Evolutionary conservation across 1,139 yeast species (phyloP).

Genomic region (Geotrichum candidum): DNA sequence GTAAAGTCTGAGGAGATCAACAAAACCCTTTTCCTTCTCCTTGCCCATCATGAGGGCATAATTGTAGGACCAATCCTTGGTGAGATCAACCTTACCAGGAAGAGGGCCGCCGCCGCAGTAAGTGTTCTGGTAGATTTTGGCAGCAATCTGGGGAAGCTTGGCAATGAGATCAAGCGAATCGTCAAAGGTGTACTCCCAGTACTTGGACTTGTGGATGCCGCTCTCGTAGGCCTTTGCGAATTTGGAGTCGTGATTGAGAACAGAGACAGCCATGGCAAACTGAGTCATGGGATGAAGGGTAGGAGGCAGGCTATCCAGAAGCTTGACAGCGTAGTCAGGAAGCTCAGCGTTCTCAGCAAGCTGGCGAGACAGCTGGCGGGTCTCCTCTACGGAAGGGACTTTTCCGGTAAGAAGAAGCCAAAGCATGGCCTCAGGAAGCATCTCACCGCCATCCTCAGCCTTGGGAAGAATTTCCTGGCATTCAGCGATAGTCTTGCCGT

Average conservation of each 20-base stretch:
- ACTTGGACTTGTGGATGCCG: slow-evolving; percentile 80
- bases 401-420: slow-evolving; percentile 91
- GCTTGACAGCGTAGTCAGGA: slow-evolving; percentile 80
- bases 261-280: slow-evolving; percentile 86
- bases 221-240: slow-evolving; percentile 88
- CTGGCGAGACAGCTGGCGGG: slow-evolving; percentile 69
- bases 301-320: slow-evolving; percentile 76
- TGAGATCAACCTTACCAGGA: slow-evolving; percentile 58
- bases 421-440: slow-evolving; percentile 79
- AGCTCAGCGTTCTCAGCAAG: slow-evolving; percentile 76
- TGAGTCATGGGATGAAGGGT: slow-evolving; percentile 97
- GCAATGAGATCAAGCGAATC: slow-evolving; percentile 86
- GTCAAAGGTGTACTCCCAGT: slow-evolving; percentile 91
- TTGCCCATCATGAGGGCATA: slow-evolving; percentile 79
- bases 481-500: slow-evolving; percentile 48
- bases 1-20: slow-evolving; percentile 88
- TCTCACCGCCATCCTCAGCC: slow-evolving; percentile 46
- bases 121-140: slow-evolving; percentile 86
- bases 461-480: slow-evolving; percentile 45
- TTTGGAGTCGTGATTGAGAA: slow-evolving; percentile 83
- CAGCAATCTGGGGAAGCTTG: slow-evolving; percentile 86
- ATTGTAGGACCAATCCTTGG: slow-evolving; percentile 88
- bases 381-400: slow-evolving; percentile 73
- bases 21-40: slow-evolving; percentile 72
- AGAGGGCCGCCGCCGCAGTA: slow-evolving; percentile 77